Evolutionary conservation across 495 filamentous ascomycete species (phyloP).

Genomic region (Podospora australis): DNA sequence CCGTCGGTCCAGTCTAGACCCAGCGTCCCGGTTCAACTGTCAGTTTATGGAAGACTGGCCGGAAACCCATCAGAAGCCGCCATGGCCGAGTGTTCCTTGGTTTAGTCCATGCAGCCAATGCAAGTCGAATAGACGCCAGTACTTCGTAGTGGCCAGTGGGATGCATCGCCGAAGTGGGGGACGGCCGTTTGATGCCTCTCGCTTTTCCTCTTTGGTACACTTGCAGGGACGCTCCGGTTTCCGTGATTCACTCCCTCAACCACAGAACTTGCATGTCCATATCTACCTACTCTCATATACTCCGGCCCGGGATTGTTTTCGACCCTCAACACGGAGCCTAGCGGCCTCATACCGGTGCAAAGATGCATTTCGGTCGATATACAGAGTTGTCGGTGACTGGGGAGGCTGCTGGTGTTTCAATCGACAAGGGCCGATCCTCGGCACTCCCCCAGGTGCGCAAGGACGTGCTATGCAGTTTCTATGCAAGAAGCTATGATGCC

Average conservation of each 20-base stretch:
- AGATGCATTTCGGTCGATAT: no score
- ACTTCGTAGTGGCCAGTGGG: conserved; percentile 19
- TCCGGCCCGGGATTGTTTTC: no score
- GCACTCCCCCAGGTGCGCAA: no score
- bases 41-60: conserved; percentile 5
- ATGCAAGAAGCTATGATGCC: not conserved
- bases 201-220: conserved; percentile 6
- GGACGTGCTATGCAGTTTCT: conserved; percentile 3
- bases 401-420: conserved; percentile 30
- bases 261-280: no score
- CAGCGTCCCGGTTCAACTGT: conserved; percentile 4
- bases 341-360: no score
- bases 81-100: no score
- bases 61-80: conserved; percentile 3
- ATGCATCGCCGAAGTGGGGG: conserved; percentile 18
- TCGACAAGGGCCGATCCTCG: conserved; percentile 11
- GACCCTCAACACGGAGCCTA: no score
- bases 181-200: conserved; percentile 9
- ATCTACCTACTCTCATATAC: no score
- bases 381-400: no score
- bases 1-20: no score
- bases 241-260: conserved; percentile 7
- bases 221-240: conserved; percentile 9
- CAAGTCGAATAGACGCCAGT: conserved; percentile 16
- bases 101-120: conserved; percentile 15